Evolutionary conservation across 352 stramenopile genomes (phyloP).

Genomic region (Peronospora belbahrii): DNA sequence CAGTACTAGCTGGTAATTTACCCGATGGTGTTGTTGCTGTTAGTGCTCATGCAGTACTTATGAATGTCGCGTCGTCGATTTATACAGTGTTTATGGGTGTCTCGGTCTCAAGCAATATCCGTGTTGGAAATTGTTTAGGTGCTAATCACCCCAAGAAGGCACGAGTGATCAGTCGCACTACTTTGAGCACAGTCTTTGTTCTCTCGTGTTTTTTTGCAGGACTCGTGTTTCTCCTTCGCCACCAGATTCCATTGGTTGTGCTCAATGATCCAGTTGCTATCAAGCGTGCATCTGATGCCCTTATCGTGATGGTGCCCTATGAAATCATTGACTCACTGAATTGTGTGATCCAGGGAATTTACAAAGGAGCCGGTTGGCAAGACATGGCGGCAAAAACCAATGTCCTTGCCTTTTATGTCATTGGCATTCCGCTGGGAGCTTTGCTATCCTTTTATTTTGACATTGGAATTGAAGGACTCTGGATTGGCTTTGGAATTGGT

Average conservation of each 20-base stretch:
- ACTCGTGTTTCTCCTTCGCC: slow-evolving; percentile 34
- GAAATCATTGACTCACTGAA: slow-evolving; percentile 75
- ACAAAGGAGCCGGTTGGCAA: slow-evolving; percentile 62
- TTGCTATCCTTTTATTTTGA: slow-evolving; percentile 48
- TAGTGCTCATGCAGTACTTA: slow-evolving; percentile 63
- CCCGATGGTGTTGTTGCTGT: slow-evolving; percentile 64
- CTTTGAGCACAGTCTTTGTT: slow-evolving; percentile 33
- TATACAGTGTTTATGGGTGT: slow-evolving; percentile 74
- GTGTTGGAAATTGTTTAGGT: slow-evolving; percentile 74
- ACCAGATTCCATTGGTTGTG: slow-evolving; percentile 42
- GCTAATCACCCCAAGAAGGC: slow-evolving; percentile 64
- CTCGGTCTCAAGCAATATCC: slow-evolving; percentile 59
- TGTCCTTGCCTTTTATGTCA: slow-evolving; percentile 68
- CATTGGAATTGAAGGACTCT: slow-evolving; percentile 60
- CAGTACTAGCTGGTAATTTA: slow-evolving; percentile 57
- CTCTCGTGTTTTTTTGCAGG: slow-evolving; percentile 32
- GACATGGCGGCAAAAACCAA: slow-evolving; percentile 65
- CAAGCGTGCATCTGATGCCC: slow-evolving; percentile 33
- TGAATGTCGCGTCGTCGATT: slow-evolving; percentile 53
- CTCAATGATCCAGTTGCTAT: slow-evolving; percentile 47
- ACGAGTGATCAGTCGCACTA: slow-evolving; percentile 43
- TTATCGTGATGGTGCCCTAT: slow-evolving; percentile 67
- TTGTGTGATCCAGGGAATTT: slow-evolving; percentile 67
- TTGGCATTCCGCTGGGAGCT: slow-evolving; percentile 63
- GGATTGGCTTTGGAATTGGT: slow-evolving; percentile 61